Base-by-base conservation (phyloP, 2,329 filamentous ascomycete genomes). In the Fusarium avenaceum region DNA sequence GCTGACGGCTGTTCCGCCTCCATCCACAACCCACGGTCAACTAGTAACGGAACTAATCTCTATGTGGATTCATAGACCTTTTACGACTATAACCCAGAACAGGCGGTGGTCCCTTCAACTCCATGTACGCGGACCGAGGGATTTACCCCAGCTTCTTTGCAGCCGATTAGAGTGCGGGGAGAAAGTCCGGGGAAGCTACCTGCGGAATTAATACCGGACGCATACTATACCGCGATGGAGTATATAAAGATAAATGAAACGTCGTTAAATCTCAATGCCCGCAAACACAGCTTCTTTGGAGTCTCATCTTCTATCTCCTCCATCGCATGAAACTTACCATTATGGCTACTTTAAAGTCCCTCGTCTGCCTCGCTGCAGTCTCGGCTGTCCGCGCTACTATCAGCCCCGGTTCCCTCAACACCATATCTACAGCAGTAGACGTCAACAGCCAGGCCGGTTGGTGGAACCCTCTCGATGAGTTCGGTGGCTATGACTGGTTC, bases 381-480 rank as follows among this genome's bases (percentile, higher is more conserved):
- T 63, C 57, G 4, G 6, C 30, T n/a, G 57, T 56, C 7, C 42
- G 19, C 4, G 57, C 48, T 13, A 63, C 57, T 1, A 13, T 38
- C 8, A 63, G 40, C 7, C 35, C 59, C 3, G 35, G 48, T 14
- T 8, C 19, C 13, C 57, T 63, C 14, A 6, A 11, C 17, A 63
- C 59, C 3, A 39, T 63, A 24, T 63, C 59, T 4, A 33, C 57
- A 0, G 70, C 61, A 15, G 72, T 73, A 8, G 72, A 74, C 44
- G 60, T 50, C 7, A 70, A 59, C 44, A 74, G 69, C n/a, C 57
- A 65, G 10, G 69, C 72, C 7, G 72, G 67, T 10, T 74, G 72
- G 72, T 74, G 72, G 72, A 59, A 69, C 26, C 71, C 72, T 7
- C 28, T 74, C 3, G 72, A 74, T 17, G 72, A 74, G 48, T 69